A percentile compares a stretch with the other conserved stretches of the same genome.
These are phyloP conservation scores for Penicillium flavigenum DNA, from an alignment of 495 filamentous ascomycete genomes.

Conservation along the genomic window DNA sequence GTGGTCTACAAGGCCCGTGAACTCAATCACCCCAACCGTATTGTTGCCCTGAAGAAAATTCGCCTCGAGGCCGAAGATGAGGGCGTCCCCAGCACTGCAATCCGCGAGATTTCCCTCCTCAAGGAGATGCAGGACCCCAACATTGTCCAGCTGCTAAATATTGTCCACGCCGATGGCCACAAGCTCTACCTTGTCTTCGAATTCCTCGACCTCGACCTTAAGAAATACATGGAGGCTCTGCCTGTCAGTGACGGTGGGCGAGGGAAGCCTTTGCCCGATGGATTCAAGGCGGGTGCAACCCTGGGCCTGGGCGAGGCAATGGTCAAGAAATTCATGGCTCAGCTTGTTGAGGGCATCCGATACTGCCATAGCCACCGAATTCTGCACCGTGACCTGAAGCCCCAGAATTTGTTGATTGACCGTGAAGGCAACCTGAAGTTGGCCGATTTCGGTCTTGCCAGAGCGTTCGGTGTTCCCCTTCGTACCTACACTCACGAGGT, in stretches of 20 bases:
- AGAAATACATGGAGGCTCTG: conserved; percentile 99
- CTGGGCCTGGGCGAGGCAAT: conserved; percentile 85
- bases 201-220: conserved; percentile 89
- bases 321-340: conserved; percentile 97
- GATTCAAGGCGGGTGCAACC: conserved; percentile 61
- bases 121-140: conserved; percentile 98
- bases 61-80: conserved; percentile 97
- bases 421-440: conserved; percentile 94
- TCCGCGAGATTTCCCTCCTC: conserved; percentile 92
- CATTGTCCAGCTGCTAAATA: conserved; percentile 89
- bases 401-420: conserved; percentile 95
- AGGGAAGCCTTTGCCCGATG: conserved; percentile 84
- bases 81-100: conserved; percentile 93
- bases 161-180: conserved; percentile 94
- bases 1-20: conserved; percentile 92
- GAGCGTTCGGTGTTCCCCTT: conserved; percentile 94
- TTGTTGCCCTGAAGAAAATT: conserved; percentile 97
- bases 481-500: conserved; percentile 97
- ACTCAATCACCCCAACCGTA: conserved; percentile 70
- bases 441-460: conserved; percentile 94
- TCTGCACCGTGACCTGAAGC: conserved; percentile 94
- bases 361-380: conserved; percentile 97
- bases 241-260: conserved; percentile 86
- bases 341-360: conserved; percentile 84
- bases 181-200: conserved; percentile 96